These are phyloP conservation scores for Vitis labrusca DNA, from an alignment of 164 flowering plant species.

Conservation along the genomic window DNA sequence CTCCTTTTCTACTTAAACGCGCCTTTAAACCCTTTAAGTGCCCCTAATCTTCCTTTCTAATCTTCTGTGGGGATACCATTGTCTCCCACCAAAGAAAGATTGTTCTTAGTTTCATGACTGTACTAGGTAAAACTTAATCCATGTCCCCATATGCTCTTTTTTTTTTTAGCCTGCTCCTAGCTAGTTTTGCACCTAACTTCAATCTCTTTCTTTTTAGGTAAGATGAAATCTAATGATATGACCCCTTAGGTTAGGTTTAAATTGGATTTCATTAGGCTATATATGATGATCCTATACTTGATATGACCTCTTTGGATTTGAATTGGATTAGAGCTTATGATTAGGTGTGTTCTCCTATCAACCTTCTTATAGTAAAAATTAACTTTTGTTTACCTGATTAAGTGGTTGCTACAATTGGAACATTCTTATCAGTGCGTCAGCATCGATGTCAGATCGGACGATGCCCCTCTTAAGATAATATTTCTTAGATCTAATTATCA, in stretches of 20 bases:
- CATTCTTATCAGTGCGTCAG: not conserved
- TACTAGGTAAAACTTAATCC: not conserved
- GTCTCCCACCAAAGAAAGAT: not conserved
- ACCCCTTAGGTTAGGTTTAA: not conserved
- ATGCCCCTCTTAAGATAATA: not conserved
- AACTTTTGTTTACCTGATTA: not conserved
- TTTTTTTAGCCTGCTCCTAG: not conserved
- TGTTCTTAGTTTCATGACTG: not conserved
- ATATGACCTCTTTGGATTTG: not conserved
- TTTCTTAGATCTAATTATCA: too few relatives aligned
- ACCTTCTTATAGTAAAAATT: not conserved
- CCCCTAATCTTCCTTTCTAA: not conserved
- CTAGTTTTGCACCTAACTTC: not conserved
- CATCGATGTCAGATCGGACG: not conserved
- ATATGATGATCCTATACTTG: not conserved
- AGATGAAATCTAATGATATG: not conserved
- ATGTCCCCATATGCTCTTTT: not conserved
- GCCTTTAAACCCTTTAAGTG: not conserved
- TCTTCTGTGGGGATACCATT: slow-evolving; percentile 1
- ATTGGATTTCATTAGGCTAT: not conserved
- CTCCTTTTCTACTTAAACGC: not conserved
- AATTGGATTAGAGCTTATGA: not conserved
- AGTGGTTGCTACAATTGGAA: not conserved
- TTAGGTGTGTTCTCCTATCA: not conserved
- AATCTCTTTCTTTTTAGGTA: not conserved